Base-by-base conservation (phyloP, 371 early-diverging fungal species). In the Syncephalastrum sp. region DNA sequence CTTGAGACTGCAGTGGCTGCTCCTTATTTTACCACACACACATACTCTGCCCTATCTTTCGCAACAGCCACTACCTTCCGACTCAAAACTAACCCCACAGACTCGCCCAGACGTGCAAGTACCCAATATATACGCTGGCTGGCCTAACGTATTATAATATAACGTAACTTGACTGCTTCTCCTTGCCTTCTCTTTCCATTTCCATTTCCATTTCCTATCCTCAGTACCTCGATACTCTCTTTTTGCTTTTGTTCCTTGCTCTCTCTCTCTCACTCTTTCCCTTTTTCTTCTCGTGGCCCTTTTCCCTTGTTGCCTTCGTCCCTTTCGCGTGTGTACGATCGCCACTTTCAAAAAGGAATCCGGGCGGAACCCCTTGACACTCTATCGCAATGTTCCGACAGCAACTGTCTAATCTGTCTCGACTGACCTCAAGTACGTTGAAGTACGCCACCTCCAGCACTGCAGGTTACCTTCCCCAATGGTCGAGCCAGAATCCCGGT, bases 381-480 rank as follows among this genome's bases (percentile, higher is more conserved):
- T 19, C 5, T 38, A 5, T 42, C 21, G 61, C 43, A 21, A 70
- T 75, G 69, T 68, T 75, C 60, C 68, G 76, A 41, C 76, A 68
- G 13, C 68, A 69, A 53, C 45, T 75, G n/a, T 67, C 59, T 25
- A 69, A 69, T 42, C 54, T 75, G 15, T 63, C 77, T 17, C 63
- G 65, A 51, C 57, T 70, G 15, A 76, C 75, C 1, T 63, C 74
- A 19, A 67, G 69, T 13, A 72, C 77, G 1, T 48, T 77, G 47
- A 77, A 72, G 47, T 74, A 70, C 57, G 72, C 74, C 14, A 65
- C 68, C 16, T 61, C 70, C 29, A 68, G 60, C 33, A 69, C 74
- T 42, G 47, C 70, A 7, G 61, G 15, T 49, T 70, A 13, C 53
- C 60, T 42, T 59, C 65, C 25, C 56, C 65, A 14, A 49, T 42